A percentile compares a stretch with the other conserved stretches of the same genome.
phyloP scores from a whole-genome alignment of 768 basidiomycete genomes.

The Serendipita sp. region DNA sequence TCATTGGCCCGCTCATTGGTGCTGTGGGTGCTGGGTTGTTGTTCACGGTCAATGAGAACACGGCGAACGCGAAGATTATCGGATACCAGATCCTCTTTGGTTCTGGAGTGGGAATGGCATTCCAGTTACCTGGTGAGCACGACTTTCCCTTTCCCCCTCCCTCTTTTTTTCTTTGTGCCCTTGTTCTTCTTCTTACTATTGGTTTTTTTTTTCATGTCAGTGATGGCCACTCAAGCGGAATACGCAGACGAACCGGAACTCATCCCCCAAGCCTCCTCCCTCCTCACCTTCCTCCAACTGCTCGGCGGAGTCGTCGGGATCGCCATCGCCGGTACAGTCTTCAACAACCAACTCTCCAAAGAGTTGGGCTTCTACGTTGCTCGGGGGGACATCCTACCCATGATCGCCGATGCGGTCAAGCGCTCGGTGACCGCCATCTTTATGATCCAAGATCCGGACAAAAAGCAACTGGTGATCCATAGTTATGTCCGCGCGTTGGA shows the following conservation, averaged over 20 bases:
- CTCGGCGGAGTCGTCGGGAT: slow-evolving; percentile 17
- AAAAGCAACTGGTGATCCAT: slow-evolving; percentile 6
- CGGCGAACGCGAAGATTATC: background rate
- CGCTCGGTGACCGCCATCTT: slow-evolving; percentile 19
- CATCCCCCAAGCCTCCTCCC: slow-evolving; percentile 20
- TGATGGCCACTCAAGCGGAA: slow-evolving; percentile 24
- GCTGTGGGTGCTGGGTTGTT: slow-evolving; percentile 11
- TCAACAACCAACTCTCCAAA: slow-evolving; percentile 7
- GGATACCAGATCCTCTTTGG: slow-evolving; percentile 10
- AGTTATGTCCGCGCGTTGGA: slow-evolving; percentile 13
- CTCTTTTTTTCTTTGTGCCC: too few species aligned
- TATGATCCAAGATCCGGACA: slow-evolving; percentile 15
- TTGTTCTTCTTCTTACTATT: background rate
- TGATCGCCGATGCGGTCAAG: slow-evolving; percentile 12
- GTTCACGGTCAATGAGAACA: slow-evolving; percentile 9
- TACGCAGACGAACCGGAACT: slow-evolving; percentile 17
- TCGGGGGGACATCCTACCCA: background rate
- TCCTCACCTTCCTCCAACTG: slow-evolving; percentile 19
- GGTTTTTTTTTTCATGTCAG: slow-evolving; percentile 13
- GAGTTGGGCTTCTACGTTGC: slow-evolving; percentile 9
- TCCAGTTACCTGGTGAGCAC: slow-evolving; percentile 18
- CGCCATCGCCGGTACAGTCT: slow-evolving; percentile 10
- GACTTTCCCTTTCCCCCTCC: too few species aligned
- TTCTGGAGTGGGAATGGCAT: slow-evolving; percentile 16
- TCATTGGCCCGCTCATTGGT: slow-evolving; percentile 20